Conservation (phyloP, 2,329 filamentous ascomycete genomes). For the Remersonia thermophila region DNA sequence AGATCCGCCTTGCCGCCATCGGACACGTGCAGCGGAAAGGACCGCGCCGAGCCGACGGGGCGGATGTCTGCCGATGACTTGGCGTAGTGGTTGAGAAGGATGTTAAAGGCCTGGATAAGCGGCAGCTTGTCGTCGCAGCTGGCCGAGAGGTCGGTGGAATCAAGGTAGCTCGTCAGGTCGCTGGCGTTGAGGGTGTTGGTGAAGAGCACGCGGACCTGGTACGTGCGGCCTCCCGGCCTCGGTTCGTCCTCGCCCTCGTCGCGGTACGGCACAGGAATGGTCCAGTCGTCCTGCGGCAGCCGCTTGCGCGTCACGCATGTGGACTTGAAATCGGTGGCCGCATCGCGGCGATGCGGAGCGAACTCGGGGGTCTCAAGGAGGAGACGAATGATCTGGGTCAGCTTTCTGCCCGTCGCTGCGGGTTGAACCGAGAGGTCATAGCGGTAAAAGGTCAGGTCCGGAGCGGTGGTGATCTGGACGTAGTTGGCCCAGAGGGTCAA, state of each 20-base stretch:
- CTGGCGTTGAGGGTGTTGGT: no score
- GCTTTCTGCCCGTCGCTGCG: conserved; percentile 5
- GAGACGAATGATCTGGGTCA: neutral
- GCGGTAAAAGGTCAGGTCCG: conserved; percentile 25
- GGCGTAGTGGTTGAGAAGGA: conserved; percentile 36
- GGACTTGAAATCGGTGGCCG: conserved; percentile 2
- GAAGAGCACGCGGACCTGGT: no score
- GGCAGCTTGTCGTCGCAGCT: conserved; percentile 36
- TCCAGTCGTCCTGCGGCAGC: conserved; percentile 19
- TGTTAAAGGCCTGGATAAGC: conserved; percentile 36
- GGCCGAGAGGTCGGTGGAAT: conserved; percentile 26
- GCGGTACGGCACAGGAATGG: no score
- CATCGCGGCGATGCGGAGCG: conserved; percentile 9
- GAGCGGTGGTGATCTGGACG: conserved; percentile 31
- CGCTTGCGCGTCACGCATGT: conserved; percentile 1
- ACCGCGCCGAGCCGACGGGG: conserved; percentile 35
- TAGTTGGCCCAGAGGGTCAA: conserved; percentile 44
- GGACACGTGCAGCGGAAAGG: conserved; percentile 30
- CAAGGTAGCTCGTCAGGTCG: conserved; percentile 24
- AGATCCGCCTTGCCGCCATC: neutral
- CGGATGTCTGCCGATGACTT: conserved; percentile 25
- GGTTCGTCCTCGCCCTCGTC: no score
- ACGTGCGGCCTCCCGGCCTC: no score
- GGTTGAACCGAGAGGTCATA: conserved; percentile 22
- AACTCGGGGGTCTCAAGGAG: neutral